Percentiles rank a stretch among this genome's conserved stretches.
These are phyloP conservation scores for Decorospora gaudefroyi DNA, from an alignment of 2,329 filamentous ascomycete species.

Conservation along the genomic window DNA sequence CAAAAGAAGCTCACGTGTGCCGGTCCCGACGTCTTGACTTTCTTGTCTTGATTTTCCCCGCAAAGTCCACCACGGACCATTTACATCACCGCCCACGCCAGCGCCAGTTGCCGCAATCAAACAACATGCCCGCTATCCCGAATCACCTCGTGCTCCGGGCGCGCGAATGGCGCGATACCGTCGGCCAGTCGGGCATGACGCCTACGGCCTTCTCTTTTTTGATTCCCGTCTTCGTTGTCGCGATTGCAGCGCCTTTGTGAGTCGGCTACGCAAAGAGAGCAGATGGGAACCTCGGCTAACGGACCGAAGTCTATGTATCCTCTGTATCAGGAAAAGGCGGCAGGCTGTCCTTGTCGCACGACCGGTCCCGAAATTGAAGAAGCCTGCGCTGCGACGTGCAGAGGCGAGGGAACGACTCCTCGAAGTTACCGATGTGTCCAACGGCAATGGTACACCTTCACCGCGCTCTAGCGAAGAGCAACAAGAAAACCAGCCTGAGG, in stretches of 20 bases:
- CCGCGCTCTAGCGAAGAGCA: background rate
- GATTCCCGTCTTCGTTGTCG: conserved; percentile 36
- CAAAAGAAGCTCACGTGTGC: conserved; percentile 1
- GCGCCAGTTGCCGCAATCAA: background rate
- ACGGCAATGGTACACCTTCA: conserved; percentile 1
- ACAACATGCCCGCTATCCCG: conserved; percentile 22
- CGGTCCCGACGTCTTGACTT: background rate
- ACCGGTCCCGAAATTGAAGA: conserved; percentile 14
- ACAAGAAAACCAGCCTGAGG: conserved; percentile 1
- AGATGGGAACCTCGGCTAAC: conserved; percentile 1
- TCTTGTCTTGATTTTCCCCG: conserved; percentile 1
- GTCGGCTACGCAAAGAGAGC: conserved; percentile 5
- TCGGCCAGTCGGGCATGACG: conserved; percentile 30
- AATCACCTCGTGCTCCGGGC: conserved; percentile 8
- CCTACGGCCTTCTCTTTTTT: conserved; percentile 37
- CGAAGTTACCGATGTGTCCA: conserved; percentile 28
- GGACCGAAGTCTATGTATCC: conserved; percentile 24
- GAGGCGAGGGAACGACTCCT: conserved; percentile 30
- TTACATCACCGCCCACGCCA: background rate
- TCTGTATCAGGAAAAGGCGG: conserved; percentile 27
- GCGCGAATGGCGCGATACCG: conserved; percentile 24
- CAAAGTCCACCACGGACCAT: conserved; percentile 1
- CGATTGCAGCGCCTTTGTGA: conserved; percentile 39
- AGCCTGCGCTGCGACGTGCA: conserved; percentile 24
- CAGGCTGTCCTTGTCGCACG: conserved; percentile 8